These are phyloP conservation scores for Linum lewisii DNA, from an alignment of 345 rosid genomes.

Conservation along the genomic window DNA sequence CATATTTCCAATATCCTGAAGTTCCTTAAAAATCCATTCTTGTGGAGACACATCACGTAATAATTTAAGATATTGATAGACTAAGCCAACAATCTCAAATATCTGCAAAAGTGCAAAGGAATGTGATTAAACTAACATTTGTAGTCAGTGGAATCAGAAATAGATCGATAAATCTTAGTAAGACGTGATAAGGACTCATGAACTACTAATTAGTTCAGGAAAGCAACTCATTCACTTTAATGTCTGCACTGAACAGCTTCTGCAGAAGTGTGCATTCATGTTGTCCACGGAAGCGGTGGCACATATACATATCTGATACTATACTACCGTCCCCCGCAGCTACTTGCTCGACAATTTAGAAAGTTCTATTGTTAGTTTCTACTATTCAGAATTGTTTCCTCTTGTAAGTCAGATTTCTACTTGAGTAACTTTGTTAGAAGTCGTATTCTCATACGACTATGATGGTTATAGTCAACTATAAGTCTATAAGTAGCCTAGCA, in stretches of 20 bases:
- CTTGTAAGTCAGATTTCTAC: too few relatives aligned
- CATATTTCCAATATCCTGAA: conserved; percentile 89
- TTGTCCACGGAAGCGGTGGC: neutral
- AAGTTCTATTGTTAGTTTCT: too few relatives aligned
- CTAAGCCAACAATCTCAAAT: conserved; percentile 65
- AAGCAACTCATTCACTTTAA: neutral
- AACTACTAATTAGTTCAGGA: neutral
- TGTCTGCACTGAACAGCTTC: neutral
- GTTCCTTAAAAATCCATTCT: conserved; percentile 97
- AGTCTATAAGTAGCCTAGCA: too few relatives aligned
- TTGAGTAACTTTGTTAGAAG: too few relatives aligned
- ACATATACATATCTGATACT: neutral
- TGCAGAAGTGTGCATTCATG: neutral
- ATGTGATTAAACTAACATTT: neutral
- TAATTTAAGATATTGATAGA: conserved; percentile 80
- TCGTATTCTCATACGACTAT: too few relatives aligned
- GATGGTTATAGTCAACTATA: too few relatives aligned
- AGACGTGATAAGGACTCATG: neutral
- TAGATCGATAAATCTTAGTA: neutral
- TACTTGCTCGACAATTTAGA: too few relatives aligned
- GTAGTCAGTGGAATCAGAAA: neutral
- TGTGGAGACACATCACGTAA: conserved; percentile 67
- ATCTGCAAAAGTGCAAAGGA: conserved; percentile 50
- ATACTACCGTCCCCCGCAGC: too few relatives aligned
- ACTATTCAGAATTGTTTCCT: too few relatives aligned